A percentile compares a stretch with the other conserved stretches of the same genome.
Evolutionary conservation across 768 basidiomycete species (phyloP).

Genomic region (Mycena haematopus): DNA sequence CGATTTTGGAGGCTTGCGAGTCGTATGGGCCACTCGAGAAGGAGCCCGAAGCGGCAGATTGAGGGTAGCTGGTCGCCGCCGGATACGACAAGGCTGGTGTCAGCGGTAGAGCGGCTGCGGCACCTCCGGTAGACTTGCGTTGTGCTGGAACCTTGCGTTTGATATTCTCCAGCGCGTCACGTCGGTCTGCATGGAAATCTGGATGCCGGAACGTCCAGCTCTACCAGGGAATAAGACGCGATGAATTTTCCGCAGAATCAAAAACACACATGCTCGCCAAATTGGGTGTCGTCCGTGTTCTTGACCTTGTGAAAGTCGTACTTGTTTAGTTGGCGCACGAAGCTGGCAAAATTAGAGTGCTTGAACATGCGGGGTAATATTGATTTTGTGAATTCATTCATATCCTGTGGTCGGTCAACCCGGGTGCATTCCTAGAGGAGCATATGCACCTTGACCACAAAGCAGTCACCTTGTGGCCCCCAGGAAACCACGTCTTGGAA

Average conservation of each 20-base stretch:
- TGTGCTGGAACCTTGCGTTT: conserved; percentile 65
- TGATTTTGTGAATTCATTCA: conserved; percentile 94
- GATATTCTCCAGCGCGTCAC: conserved; percentile 63
- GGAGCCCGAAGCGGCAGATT: conserved; percentile 37
- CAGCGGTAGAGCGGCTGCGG: conserved; percentile 32
- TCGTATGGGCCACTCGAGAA: conserved; percentile 37
- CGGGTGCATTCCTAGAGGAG: not conserved
- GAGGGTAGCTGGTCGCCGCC: conserved; percentile 32
- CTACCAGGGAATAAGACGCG: conserved; percentile 32
- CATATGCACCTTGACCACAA: conserved; percentile 76
- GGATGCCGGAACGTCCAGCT: conserved; percentile 68
- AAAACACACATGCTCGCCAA: conserved; percentile 60
- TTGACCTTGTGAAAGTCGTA: conserved; percentile 96
- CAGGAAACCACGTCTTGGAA: conserved; percentile 81
- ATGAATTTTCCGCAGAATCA: not conserved
- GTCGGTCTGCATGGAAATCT: conserved; percentile 61
- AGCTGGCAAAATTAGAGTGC: conserved; percentile 92
- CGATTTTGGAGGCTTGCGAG: conserved; percentile 38
- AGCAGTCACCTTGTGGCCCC: conserved; percentile 85
- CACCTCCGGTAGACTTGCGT: conserved; percentile 53
- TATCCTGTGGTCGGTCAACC: conserved; percentile 54
- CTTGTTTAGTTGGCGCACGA: conserved; percentile 95
- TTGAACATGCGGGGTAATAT: conserved; percentile 97
- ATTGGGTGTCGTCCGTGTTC: conserved; percentile 82
- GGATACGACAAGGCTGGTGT: conserved; percentile 35